These are phyloP conservation scores for Pittosporum tobira DNA, from an alignment of 129 eudicot species.

Conservation along the genomic window DNA sequence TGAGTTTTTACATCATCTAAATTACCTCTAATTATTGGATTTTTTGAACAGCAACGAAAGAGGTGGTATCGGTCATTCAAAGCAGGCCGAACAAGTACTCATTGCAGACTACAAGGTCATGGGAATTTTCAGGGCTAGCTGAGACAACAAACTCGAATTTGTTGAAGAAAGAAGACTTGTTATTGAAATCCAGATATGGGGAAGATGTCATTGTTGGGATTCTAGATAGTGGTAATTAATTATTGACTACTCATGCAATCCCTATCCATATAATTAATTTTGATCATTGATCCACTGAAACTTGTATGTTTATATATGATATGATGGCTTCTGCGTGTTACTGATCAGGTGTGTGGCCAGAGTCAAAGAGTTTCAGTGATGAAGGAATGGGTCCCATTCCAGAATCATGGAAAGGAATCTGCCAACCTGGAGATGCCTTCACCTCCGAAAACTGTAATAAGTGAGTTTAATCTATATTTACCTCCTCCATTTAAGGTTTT, in stretches of 20 bases:
- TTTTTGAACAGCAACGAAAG: constrained; percentile 41
- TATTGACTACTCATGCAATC: neutral
- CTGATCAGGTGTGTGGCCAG: constrained; percentile 36
- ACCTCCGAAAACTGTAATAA: constrained; percentile 29
- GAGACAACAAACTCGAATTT: too few relatives aligned
- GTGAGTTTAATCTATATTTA: neutral
- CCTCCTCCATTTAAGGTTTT: too few relatives aligned
- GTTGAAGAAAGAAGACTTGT: constrained; percentile 34
- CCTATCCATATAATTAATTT: too few relatives aligned
- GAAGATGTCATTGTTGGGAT: constrained; percentile 27
- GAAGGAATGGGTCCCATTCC: constrained; percentile 35
- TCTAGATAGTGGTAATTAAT: constrained; percentile 24
- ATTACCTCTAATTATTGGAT: too few relatives aligned
- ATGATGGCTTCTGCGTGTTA: too few relatives aligned
- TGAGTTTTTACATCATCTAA: too few relatives aligned
- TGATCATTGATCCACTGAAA: too few relatives aligned
- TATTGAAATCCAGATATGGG: constrained; percentile 18
- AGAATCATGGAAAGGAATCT: constrained; percentile 29
- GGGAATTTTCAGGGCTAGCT: constrained; percentile 70
- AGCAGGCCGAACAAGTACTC: constrained; percentile 56
- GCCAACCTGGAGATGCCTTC: constrained; percentile 23
- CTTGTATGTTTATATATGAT: too few relatives aligned
- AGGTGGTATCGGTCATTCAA: constrained; percentile 47
- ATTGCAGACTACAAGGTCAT: constrained; percentile 83
- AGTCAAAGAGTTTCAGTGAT: constrained; percentile 30